phyloP scores from a whole-genome alignment of 768 basidiomycete species.

The Punctularia strigosozonata region DNA sequence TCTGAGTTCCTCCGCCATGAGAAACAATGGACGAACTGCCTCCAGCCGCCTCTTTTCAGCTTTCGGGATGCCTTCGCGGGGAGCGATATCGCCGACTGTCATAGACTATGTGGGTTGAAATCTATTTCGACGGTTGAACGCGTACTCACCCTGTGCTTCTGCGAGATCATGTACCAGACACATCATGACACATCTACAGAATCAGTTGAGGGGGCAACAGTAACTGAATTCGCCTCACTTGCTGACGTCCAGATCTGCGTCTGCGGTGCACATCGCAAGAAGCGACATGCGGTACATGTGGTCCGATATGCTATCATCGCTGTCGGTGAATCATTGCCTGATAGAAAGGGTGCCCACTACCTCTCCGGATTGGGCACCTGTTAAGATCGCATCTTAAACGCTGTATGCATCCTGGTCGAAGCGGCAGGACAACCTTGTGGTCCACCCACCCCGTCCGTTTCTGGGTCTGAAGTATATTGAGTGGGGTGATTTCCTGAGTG shows the following conservation, averaged over 20 bases:
- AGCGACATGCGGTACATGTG: constrained; percentile 98
- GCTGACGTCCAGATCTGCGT: constrained; percentile 55
- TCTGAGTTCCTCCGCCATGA: neutral
- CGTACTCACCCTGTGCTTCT: constrained; percentile 69
- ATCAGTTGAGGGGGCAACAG: neutral
- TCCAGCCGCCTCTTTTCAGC: constrained; percentile 71
- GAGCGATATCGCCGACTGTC: constrained; percentile 87
- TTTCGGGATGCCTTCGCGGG: constrained; percentile 76
- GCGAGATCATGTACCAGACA: constrained; percentile 90
- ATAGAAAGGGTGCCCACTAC: constrained; percentile 23
- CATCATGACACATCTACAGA: constrained; percentile 72
- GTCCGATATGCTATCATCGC: constrained; percentile 63
- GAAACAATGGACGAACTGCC: constrained; percentile 28
- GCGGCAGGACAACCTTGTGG: constrained; percentile 39
- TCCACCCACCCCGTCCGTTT: constrained; percentile 95
- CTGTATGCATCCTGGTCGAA: neutral
- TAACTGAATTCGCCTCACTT: constrained; percentile 34
- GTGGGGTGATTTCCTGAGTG: no score
- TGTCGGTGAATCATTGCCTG: neutral
- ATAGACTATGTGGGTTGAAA: neutral
- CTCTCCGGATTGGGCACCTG: constrained; percentile 82
- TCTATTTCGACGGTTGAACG: neutral
- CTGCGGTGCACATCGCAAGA: constrained; percentile 81
- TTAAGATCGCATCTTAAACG: neutral
- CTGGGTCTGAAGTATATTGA: constrained; percentile 57